These are phyloP conservation scores for Colletotrichum graminicola DNA, from an alignment of 2,329 filamentous ascomycete species.

Conservation along the genomic window DNA sequence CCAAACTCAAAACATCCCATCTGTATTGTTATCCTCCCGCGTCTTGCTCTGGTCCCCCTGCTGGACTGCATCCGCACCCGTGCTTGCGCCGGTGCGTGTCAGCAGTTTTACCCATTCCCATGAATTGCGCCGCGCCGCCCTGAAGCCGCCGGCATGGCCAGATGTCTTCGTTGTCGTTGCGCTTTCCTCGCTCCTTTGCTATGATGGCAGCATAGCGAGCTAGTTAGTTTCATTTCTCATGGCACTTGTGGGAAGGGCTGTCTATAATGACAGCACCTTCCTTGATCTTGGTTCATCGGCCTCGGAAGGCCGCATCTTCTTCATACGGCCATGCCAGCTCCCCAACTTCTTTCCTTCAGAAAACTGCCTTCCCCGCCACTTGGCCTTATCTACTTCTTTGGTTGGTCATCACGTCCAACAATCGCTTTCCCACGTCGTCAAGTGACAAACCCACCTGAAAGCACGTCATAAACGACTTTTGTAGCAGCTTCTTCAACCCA, in stretches of 20 bases:
- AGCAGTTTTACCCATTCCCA: background rate
- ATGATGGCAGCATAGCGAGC: background rate
- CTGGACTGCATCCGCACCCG: background rate
- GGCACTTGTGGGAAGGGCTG: background rate
- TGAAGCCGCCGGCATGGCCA: background rate
- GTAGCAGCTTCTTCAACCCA: no score
- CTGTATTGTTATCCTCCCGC: background rate
- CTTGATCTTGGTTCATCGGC: background rate
- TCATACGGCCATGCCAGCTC: background rate
- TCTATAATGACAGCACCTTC: background rate
- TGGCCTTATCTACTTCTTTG: background rate
- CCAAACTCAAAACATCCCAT: constrained; percentile 6
- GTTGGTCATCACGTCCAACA: background rate
- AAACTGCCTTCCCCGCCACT: background rate
- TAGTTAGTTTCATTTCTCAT: background rate
- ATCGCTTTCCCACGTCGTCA: constrained; percentile 5
- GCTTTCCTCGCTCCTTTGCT: background rate
- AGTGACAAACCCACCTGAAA: background rate
- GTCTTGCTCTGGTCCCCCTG: background rate
- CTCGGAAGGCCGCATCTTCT: constrained; percentile 9
- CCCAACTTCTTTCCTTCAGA: background rate
- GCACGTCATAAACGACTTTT: background rate
- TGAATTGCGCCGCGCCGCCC: background rate
- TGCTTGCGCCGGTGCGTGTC: constrained; percentile 16
- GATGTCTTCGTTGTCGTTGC: background rate